These are phyloP conservation scores for Simplicillium aogashimaense DNA, from an alignment of 2,329 filamentous ascomycete species.

Conservation along the genomic window DNA sequence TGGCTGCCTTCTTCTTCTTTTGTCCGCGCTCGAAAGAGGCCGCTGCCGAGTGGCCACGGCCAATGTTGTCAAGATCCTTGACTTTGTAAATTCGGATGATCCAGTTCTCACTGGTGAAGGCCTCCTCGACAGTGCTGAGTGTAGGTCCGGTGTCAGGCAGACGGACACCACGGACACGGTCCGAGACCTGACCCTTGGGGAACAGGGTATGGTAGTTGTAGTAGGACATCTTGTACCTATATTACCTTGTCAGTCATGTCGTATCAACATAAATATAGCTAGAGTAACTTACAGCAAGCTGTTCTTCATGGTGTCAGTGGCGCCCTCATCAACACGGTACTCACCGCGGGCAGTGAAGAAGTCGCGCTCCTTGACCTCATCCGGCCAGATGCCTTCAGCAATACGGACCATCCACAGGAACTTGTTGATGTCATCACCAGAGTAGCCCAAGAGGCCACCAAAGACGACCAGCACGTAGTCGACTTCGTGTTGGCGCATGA, in stretches of 20 bases:
- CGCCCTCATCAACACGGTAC: slow-evolving; percentile 87
- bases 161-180: slow-evolving; percentile 74
- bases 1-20: slow-evolving; percentile 71
- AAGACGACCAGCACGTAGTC: slow-evolving; percentile 98
- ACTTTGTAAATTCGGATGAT: slow-evolving; percentile 99
- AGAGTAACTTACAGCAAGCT: slow-evolving; percentile 78
- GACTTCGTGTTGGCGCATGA: slow-evolving; percentile 96
- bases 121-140: slow-evolving; percentile 86
- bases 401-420: slow-evolving; percentile 99
- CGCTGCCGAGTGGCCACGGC: slow-evolving; percentile 67
- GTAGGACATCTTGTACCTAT: slow-evolving; percentile 99
- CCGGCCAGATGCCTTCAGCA: slow-evolving; percentile 98
- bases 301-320: slow-evolving; percentile 96
- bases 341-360: slow-evolving; percentile 93
- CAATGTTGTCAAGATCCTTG: slow-evolving; percentile 95
- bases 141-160: slow-evolving; percentile 79
- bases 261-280: background rate
- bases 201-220: slow-evolving; percentile 94
- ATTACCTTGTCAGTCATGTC: slow-evolving; percentile 10
- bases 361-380: slow-evolving; percentile 92
- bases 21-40: slow-evolving; percentile 66
- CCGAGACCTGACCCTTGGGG: slow-evolving; percentile 79
- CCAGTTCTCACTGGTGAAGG: slow-evolving; percentile 99
- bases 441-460: slow-evolving; percentile 91
- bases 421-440: slow-evolving; percentile 98